A percentile compares a stretch with the other conserved stretches of the same genome.
These are phyloP conservation scores for Neonothopanus nambi DNA, from an alignment of 1,284 basidiomycete genomes.

Conservation along the genomic window DNA sequence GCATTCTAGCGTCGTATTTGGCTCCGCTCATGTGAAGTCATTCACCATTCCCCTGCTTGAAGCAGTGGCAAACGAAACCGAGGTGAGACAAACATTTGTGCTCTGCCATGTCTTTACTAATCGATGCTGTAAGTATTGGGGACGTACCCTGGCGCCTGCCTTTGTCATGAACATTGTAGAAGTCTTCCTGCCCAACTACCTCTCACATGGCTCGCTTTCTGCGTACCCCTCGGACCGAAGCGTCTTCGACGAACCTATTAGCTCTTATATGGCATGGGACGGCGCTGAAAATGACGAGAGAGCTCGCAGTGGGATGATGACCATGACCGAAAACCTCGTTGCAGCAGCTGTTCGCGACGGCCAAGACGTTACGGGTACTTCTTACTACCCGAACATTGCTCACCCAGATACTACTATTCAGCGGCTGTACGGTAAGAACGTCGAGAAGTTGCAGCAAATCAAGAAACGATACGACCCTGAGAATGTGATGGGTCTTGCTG, in stretches of 20 bases:
- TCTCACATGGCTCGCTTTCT: conserved; percentile 18
- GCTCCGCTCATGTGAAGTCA: background rate
- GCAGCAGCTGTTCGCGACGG: conserved; percentile 31
- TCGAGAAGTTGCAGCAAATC: conserved; percentile 32
- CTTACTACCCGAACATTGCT: conserved; percentile 43
- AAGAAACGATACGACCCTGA: conserved; percentile 38
- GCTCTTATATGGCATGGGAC: conserved; percentile 17
- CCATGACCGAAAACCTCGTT: conserved; percentile 30
- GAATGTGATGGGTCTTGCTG: conserved; percentile 46
- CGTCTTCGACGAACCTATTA: background rate
- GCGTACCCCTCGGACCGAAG: background rate
- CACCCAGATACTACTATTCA: conserved; percentile 33
- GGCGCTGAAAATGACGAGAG: conserved; percentile 26
- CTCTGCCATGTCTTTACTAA: too few species aligned
- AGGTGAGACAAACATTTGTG: background rate
- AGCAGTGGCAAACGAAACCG: background rate
- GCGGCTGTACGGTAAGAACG: conserved; percentile 40
- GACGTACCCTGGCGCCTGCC: background rate
- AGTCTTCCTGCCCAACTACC: background rate
- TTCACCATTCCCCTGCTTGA: background rate
- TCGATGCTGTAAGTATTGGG: background rate
- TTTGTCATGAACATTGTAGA: background rate
- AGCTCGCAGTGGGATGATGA: conserved; percentile 28
- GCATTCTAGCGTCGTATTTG: background rate
- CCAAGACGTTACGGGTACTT: conserved; percentile 31